Percentiles rank a stretch among this genome's conserved stretches.
Conservation (phyloP, 129 eudicot genomes). For the Silybum marianum region DNA sequence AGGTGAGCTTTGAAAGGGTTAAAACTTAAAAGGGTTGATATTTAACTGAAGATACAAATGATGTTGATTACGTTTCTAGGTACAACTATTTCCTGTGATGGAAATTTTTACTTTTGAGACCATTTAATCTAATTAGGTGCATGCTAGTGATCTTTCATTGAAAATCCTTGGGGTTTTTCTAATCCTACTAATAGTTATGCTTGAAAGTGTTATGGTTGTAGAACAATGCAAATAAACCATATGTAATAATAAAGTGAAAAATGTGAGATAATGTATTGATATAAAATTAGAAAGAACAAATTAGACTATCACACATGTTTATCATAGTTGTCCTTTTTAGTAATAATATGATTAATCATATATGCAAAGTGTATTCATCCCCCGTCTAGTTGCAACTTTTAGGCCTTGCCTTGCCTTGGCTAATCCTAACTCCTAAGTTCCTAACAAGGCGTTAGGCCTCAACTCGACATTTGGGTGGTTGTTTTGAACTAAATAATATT, state of each 20-base stretch:
- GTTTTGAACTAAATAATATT: no score
- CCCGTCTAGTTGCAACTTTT: no score
- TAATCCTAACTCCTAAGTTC: no score
- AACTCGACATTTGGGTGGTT: no score
- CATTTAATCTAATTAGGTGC: not conserved
- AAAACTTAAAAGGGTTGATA: not conserved
- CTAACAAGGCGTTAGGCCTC: no score
- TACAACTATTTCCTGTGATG: not conserved
- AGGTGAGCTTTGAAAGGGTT: not conserved
- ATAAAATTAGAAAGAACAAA: no score
- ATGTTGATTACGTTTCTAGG: not conserved
- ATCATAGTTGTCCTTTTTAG: no score
- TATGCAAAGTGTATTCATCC: no score
- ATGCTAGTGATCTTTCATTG: not conserved
- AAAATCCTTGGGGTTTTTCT: not conserved
- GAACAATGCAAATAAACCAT: not conserved
- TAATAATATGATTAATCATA: no score
- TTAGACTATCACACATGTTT: no score
- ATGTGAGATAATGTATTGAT: no score
- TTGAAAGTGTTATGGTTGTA: not conserved
- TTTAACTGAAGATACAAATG: not conserved
- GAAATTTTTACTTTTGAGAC: not conserved
- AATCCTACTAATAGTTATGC: not conserved
- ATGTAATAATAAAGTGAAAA: not conserved
- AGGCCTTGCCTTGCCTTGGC: no score